Conservation (phyloP, 305 asterid species). For the Coffea humblotiana region DNA sequence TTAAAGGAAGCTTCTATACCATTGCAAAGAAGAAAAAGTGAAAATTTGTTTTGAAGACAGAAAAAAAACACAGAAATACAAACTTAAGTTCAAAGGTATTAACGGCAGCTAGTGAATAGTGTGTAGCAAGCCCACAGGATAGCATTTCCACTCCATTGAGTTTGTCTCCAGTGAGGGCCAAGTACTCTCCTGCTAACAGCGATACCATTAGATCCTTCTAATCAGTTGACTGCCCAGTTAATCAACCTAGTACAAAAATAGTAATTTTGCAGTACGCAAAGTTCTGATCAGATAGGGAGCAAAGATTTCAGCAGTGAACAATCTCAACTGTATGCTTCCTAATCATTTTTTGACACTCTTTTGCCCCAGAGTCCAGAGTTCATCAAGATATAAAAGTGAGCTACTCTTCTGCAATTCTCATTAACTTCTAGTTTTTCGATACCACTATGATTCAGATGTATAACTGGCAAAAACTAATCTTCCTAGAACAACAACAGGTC, state of each 20-base stretch:
- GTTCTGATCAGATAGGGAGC: neutral
- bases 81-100: conserved; percentile 20
- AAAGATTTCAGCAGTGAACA: neutral
- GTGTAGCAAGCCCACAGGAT: conserved; percentile 98
- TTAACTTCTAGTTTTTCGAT: neutral
- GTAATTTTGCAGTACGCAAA: neutral
- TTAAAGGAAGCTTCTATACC: conserved; percentile 72
- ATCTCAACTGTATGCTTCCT: neutral
- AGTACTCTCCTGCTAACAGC: conserved; percentile 72
- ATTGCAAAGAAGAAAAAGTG: conserved; percentile 23
- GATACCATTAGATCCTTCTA: neutral
- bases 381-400: neutral
- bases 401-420: neutral
- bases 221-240: neutral
- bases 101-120: conserved; percentile 58
- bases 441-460: neutral
- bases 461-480: neutral
- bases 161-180: conserved; percentile 88
- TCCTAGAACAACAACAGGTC: neutral
- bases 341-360: neutral
- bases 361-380: neutral
- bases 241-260: neutral
- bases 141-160: conserved; percentile 85
- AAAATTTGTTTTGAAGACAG: conserved; percentile 8
- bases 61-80: conserved; percentile 12